Conservation (phyloP, 2,329 filamentous ascomycete species). For the Pyrenochaeta sp. region DNA sequence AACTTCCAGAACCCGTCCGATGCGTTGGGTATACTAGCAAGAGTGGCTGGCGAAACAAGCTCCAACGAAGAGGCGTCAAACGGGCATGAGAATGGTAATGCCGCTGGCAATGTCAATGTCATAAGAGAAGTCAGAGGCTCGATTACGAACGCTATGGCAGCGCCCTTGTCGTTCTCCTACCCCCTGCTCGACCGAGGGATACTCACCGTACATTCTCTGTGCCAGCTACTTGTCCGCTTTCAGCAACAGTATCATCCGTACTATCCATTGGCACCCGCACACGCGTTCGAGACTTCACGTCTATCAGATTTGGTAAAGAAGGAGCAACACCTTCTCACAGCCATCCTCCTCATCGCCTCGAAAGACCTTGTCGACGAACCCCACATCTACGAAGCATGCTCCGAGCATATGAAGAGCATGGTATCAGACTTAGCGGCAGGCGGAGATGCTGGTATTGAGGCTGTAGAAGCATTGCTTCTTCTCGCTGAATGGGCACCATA, state of each 20-base stretch:
- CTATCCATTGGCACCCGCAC: slow-evolving; percentile 71
- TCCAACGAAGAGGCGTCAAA: slow-evolving; percentile 33
- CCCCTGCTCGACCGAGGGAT: slow-evolving; percentile 52
- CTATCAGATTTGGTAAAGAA: slow-evolving; percentile 65
- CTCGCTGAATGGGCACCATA: slow-evolving; percentile 79
- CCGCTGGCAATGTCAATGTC: slow-evolving; percentile 13
- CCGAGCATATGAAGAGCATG: slow-evolving; percentile 73
- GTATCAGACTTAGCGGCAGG: slow-evolving; percentile 73
- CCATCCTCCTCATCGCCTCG: slow-evolving; percentile 74
- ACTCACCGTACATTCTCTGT: slow-evolving; percentile 57
- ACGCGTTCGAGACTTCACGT: slow-evolving; percentile 64
- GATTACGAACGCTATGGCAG: slow-evolving; percentile 18
- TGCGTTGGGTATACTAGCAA: slow-evolving; percentile 58
- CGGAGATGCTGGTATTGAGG: slow-evolving; percentile 72
- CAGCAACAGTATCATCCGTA: slow-evolving; percentile 73
- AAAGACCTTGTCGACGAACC: slow-evolving; percentile 73
- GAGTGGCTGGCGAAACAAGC: slow-evolving; percentile 53
- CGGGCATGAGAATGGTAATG: slow-evolving; percentile 17
- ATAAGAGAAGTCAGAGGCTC: slow-evolving; percentile 21
- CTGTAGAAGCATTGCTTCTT: slow-evolving; percentile 73
- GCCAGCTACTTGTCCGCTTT: slow-evolving; percentile 65
- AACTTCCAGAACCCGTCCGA: slow-evolving; percentile 60
- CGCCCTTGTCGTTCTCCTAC: slow-evolving; percentile 53
- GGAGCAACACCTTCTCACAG: slow-evolving; percentile 74
- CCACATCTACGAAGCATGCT: slow-evolving; percentile 70